A percentile compares a stretch with the other conserved stretches of the same genome.
Conservation (phyloP, 2,329 filamentous ascomycete species). For the Ophiostoma tasmaniense region DNA sequence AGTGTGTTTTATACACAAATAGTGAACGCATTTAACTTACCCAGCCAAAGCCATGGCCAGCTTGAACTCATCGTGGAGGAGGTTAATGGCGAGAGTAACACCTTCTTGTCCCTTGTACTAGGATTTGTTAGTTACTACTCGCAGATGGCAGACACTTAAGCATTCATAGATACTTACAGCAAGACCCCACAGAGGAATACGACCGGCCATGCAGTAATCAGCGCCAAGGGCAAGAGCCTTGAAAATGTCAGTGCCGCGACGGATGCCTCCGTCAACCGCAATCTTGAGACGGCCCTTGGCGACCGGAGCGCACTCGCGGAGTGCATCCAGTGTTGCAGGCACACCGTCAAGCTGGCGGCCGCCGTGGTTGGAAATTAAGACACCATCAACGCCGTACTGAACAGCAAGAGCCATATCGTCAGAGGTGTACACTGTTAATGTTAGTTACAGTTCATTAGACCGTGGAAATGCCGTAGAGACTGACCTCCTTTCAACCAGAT, state of each 20-base stretch:
- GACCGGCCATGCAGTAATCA: slow-evolving; percentile 38
- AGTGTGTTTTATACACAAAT: neutral
- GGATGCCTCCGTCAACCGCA: slow-evolving; percentile 41
- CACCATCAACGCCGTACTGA: slow-evolving; percentile 20
- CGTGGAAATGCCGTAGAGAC: neutral
- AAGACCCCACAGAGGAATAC: slow-evolving; percentile 42
- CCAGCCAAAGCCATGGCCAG: slow-evolving; percentile 11
- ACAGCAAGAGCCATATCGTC: slow-evolving; percentile 17
- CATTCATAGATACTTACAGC: neutral
- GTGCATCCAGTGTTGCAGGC: slow-evolving; percentile 37
- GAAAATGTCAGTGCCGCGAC: slow-evolving; percentile 44
- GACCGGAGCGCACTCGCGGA: slow-evolving; percentile 37
- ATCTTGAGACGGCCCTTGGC: slow-evolving; percentile 37
- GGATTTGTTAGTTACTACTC: neutral
- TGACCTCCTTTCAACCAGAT: slow-evolving; percentile 26
- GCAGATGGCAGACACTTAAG: rapidly evolving
- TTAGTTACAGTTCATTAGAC: neutral
- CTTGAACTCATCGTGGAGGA: slow-evolving; percentile 14
- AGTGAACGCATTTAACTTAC: neutral
- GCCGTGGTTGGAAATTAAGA: slow-evolving; percentile 40
- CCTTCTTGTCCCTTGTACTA: slow-evolving; percentile 14
- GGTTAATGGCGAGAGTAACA: slow-evolving; percentile 10
- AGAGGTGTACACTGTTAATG: slow-evolving; percentile 27
- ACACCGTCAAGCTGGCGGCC: slow-evolving; percentile 40
- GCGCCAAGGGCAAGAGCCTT: slow-evolving; percentile 44